phyloP scores from a whole-genome alignment of 2,329 filamentous ascomycete genomes.

The Pseudocercospora pini-densiflorae region DNA sequence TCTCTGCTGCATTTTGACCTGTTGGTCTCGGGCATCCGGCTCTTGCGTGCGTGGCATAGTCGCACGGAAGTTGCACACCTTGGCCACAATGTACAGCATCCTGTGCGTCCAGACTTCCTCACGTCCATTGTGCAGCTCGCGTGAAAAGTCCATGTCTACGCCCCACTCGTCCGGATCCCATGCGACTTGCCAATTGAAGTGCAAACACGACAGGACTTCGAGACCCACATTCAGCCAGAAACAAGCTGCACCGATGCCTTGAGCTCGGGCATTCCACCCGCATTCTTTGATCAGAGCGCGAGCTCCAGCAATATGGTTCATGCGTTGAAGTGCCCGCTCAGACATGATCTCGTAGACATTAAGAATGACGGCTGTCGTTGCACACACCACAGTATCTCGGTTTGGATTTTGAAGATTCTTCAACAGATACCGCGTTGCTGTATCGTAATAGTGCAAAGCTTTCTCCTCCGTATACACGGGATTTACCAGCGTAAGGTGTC shows the following conservation, averaged over 20 bases:
- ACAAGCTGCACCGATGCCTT: slow-evolving; percentile 81
- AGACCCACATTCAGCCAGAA: slow-evolving; percentile 94
- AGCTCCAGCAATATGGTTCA: slow-evolving; percentile 87
- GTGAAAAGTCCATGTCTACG: slow-evolving; percentile 74
- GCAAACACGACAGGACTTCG: slow-evolving; percentile 86
- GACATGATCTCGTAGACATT: slow-evolving; percentile 96
- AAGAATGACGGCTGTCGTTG: slow-evolving; percentile 83
- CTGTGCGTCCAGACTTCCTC: slow-evolving; percentile 89
- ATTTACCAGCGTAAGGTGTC: slow-evolving; percentile 75
- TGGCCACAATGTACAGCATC: slow-evolving; percentile 86
- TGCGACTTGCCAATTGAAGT: slow-evolving; percentile 82
- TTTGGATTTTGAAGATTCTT: slow-evolving; percentile 81
- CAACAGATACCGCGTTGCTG: slow-evolving; percentile 77
- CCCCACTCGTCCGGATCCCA: slow-evolving; percentile 94
- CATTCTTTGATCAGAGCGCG: slow-evolving; percentile 87
- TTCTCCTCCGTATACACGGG: slow-evolving; percentile 74
- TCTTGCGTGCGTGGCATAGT: slow-evolving; percentile 62
- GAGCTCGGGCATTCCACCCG: slow-evolving; percentile 79
- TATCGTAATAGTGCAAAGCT: slow-evolving; percentile 82
- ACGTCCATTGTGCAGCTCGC: slow-evolving; percentile 61
- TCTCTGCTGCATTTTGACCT: slow-evolving; percentile 66
- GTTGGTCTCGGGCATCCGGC: slow-evolving; percentile 64
- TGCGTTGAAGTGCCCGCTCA: slow-evolving; percentile 75
- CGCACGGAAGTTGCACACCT: slow-evolving; percentile 82
- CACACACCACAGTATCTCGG: slow-evolving; percentile 81